Conservation (phyloP, 2,329 filamentous ascomycete species). For the Botrytis medusae region DNA sequence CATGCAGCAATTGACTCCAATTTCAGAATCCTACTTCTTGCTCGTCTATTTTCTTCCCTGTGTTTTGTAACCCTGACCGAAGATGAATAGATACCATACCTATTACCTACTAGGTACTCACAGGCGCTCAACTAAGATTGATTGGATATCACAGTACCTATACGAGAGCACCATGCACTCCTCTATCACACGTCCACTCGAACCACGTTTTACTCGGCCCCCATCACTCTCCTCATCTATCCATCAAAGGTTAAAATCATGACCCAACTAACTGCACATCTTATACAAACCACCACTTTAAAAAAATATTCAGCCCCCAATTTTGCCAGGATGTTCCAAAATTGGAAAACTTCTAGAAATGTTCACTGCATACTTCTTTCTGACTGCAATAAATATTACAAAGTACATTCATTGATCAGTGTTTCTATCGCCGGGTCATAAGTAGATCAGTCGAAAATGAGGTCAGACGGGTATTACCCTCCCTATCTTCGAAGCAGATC, state of each 20-base stretch:
- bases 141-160: neutral
- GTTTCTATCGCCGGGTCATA: neutral
- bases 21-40: neutral
- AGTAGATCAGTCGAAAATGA: neutral
- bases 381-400: neutral
- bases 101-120: neutral
- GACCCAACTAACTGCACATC: neutral
- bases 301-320: neutral
- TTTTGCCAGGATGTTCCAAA: no score
- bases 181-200: neutral
- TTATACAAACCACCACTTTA: neutral
- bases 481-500: neutral
- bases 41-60: neutral
- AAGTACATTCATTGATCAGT: neutral
- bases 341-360: neutral
- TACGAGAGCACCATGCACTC: conserved; percentile 6
- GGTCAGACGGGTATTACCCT: conserved; percentile 14
- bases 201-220: conserved; percentile 17
- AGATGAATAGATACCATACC: neutral
- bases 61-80: neutral
- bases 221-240: neutral
- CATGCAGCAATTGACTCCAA: neutral
- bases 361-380: neutral
- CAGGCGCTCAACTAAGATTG: neutral
- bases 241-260: neutral